phyloP scores from a whole-genome alignment of 768 basidiomycete genomes.

The Galerina sulciceps region DNA sequence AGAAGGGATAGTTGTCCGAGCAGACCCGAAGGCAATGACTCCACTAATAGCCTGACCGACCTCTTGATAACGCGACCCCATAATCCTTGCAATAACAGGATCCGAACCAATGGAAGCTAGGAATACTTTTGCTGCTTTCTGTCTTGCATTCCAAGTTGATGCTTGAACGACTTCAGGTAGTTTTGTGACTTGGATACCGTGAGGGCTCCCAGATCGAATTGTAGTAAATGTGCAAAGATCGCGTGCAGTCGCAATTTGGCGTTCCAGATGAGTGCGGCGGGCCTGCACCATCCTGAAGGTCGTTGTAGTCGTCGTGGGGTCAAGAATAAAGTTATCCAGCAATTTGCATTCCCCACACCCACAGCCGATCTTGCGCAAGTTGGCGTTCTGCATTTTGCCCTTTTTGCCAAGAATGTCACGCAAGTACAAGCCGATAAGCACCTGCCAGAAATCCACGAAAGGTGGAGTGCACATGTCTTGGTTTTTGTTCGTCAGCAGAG shows the following conservation, averaged over 20 bases:
- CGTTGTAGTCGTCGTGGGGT: too few relatives aligned
- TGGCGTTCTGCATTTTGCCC: conserved; percentile 3
- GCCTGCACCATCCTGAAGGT: conserved; percentile 23
- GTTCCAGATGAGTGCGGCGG: conserved; percentile 29
- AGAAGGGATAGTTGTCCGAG: too few relatives aligned
- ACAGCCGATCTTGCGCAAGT: conserved; percentile 34
- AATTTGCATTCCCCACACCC: conserved; percentile 32
- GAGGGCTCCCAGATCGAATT: conserved; percentile 26
- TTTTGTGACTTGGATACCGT: conserved; percentile 33
- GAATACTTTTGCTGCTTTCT: conserved; percentile 27
- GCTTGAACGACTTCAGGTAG: conserved; percentile 21
- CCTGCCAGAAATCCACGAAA: conserved; percentile 31
- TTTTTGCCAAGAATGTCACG: conserved; percentile 29
- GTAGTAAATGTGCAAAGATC: conserved; percentile 29
- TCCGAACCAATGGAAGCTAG: conserved; percentile 31
- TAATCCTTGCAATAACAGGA: too few relatives aligned
- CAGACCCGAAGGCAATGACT: too few relatives aligned
- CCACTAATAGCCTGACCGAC: too few relatives aligned
- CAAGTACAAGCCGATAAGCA: conserved; percentile 32
- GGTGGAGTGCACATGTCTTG: conserved; percentile 26
- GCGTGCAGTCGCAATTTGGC: conserved; percentile 13
- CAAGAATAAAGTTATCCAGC: conserved; percentile 32
- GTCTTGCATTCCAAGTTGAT: conserved; percentile 25
- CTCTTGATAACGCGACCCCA: too few relatives aligned
- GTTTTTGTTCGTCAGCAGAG: conserved; percentile 17